Evolutionary conservation across 441 rosid species (phyloP), one percentile per base, ranked within the genome.

Genomic region (Codiaeum variegatum): DNA sequence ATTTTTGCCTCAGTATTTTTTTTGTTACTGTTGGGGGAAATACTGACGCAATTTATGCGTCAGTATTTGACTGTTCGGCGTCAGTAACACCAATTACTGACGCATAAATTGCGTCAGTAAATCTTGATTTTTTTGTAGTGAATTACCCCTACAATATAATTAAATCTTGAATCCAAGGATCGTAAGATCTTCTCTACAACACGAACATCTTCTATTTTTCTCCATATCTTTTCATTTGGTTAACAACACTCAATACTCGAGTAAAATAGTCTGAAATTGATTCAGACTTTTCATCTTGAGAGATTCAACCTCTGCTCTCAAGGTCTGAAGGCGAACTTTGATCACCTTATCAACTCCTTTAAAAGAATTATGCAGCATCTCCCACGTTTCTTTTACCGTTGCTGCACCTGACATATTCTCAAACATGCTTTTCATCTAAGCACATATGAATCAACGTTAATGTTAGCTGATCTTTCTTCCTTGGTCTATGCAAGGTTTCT

Each of bases 171-270:
- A 54, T 54, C 26, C 2, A 54, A 13, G 7, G 28, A 54, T n/a
- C 59, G n/a, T 7, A 54, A 7, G 23, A 5, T 54, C 6, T 21
- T 54, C 23, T 54, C 13, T 0, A 2, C 19, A 1, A 54, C 28
- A 1, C 0, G 59, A 54, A 23, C 29, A 26, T 80, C 76, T 4
- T 62, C n/a, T 3, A 74, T 0, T 4, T 24, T 63, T 80, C 73
- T 6, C 59, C 71, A 54, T 60, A 28, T 55, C 69, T 73, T 8
- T 42, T 64, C 13, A 71, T 8, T 73, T 80, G 64, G 10, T 77
- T 70, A 0, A 55, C 51, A 36, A 76, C n/a, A 0, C 1, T 3
- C 9, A 34, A 13, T 0, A 73, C 62, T 44, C 51, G 2, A 6
- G 55, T 1, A 21, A 73, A 80, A 34, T 65, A 76, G 7, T 66